Percentiles rank a stretch among this genome's conserved stretches.
Evolutionary conservation across 148 eudicot species (phyloP).

Genomic region (Vaccinium vitisidaea): DNA sequence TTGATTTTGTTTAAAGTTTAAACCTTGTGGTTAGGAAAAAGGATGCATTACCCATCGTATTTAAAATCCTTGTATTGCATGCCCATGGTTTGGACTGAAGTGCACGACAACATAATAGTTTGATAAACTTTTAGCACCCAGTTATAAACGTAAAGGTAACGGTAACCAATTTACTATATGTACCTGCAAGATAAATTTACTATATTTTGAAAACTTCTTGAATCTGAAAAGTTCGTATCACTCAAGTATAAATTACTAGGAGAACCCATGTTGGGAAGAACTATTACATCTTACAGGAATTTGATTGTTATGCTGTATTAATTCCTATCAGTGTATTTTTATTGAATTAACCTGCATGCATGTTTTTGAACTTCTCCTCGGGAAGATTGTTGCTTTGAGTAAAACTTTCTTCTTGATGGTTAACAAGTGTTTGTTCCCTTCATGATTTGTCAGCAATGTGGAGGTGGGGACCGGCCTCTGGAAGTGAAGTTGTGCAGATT

Average conservation of each 20-base stretch:
- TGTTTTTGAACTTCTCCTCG: not conserved
- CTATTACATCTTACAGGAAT: not conserved
- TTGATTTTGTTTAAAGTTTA: not conserved
- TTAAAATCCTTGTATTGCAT: not conserved
- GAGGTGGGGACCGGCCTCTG: slow-evolving; percentile 85
- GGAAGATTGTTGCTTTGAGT: not conserved
- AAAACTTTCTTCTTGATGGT: not conserved
- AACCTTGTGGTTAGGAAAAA: not conserved
- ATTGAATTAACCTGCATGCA: slow-evolving; percentile 10
- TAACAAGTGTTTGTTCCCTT: not conserved
- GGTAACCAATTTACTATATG: not conserved
- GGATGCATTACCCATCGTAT: not conserved
- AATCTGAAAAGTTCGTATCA: not conserved
- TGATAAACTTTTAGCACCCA: not conserved
- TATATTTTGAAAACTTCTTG: not conserved
- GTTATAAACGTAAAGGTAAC: not conserved
- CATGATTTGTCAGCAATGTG: slow-evolving; percentile 86
- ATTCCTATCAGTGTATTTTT: not conserved
- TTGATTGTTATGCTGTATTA: not conserved
- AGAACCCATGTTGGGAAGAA: not conserved
- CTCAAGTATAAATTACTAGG: not conserved
- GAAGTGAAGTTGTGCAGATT: slow-evolving; percentile 39
- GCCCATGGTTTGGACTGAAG: slow-evolving; percentile 22
- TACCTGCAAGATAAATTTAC: not conserved
- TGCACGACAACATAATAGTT: not conserved